Conservation (phyloP, 2,329 filamentous ascomycete genomes). For the Camillea tinctor region DNA sequence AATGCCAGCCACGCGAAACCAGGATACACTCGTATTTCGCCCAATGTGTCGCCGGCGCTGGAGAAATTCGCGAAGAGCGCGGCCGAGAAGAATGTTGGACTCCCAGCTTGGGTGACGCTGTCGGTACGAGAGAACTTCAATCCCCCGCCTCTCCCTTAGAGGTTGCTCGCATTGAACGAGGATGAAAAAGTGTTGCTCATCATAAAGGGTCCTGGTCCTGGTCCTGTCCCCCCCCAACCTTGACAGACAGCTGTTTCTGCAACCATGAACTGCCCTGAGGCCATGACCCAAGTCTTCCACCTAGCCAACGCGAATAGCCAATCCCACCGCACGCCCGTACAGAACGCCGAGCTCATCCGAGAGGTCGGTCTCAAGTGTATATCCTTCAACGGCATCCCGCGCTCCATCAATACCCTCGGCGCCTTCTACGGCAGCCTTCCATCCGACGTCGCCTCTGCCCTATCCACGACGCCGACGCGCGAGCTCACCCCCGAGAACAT, state of each 20-base stretch:
- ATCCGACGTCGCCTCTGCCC: slow-evolving; percentile 46
- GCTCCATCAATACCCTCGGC: slow-evolving; percentile 78
- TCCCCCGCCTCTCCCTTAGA: too few relatives aligned
- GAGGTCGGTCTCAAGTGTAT: slow-evolving; percentile 77
- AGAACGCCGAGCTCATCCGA: slow-evolving; percentile 68
- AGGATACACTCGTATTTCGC: slow-evolving; percentile 62
- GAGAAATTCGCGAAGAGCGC: slow-evolving; percentile 63
- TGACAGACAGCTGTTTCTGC: slow-evolving; percentile 73
- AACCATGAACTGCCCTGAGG: slow-evolving; percentile 82
- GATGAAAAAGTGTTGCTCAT: not conserved
- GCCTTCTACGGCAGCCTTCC: slow-evolving; percentile 67
- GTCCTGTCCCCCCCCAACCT: not conserved
- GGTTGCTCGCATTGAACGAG: not conserved
- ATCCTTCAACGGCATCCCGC: slow-evolving; percentile 78
- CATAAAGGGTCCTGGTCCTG: not conserved
- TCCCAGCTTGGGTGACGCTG: slow-evolving; percentile 34
- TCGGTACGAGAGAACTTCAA: slow-evolving; percentile 26
- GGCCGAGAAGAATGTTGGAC: slow-evolving; percentile 44
- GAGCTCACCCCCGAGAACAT: slow-evolving; percentile 52
- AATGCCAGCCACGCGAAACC: slow-evolving; percentile 67
- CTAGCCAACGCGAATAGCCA: slow-evolving; percentile 38
- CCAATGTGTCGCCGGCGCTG: slow-evolving; percentile 63
- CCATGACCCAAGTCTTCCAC: slow-evolving; percentile 62
- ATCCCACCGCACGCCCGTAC: slow-evolving; percentile 34
- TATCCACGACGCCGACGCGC: slow-evolving; percentile 59